A percentile compares a stretch with the other conserved stretches of the same genome.
These are phyloP conservation scores for Saccharomyces hybrid DNA, from an alignment of 1,139 yeast genomes.

Conservation along the genomic window DNA sequence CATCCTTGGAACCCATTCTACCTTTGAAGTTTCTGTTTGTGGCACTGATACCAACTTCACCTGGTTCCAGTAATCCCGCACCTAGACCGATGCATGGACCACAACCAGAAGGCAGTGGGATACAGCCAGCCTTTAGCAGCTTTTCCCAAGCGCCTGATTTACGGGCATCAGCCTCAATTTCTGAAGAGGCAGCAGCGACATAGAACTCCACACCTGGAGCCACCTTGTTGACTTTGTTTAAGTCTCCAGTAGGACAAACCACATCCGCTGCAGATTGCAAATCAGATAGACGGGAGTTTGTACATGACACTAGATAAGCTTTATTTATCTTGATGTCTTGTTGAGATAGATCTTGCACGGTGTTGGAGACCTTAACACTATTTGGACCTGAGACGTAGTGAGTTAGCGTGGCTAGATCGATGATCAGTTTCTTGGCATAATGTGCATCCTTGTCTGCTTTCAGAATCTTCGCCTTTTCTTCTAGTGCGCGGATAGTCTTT, in stretches of 20 bases:
- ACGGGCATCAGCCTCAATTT: slow-evolving; percentile 89
- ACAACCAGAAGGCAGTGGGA: slow-evolving; percentile 94
- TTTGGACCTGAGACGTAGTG: slow-evolving; percentile 96
- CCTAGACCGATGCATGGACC: slow-evolving; percentile 99
- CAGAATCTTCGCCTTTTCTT: slow-evolving; percentile 17
- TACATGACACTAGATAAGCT: slow-evolving; percentile 96
- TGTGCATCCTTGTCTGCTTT: slow-evolving; percentile 66
- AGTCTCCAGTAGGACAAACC: slow-evolving; percentile 26
- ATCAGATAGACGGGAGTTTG: slow-evolving; percentile 88
- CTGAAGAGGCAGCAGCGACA: slow-evolving; percentile 93
- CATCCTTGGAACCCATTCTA: slow-evolving; percentile 97
- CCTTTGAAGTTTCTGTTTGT: slow-evolving; percentile 98
- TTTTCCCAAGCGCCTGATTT: slow-evolving; percentile 86
- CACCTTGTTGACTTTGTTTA: slow-evolving; percentile 50
- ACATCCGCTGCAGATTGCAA: slow-evolving; percentile 91
- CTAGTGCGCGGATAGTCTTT: slow-evolving; percentile 40
- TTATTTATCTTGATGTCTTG: slow-evolving; percentile 75
- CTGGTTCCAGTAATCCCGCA: slow-evolving; percentile 83
- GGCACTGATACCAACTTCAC: slow-evolving; percentile 97
- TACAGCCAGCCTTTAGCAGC: slow-evolving; percentile 86
- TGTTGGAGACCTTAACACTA: slow-evolving; percentile 82
- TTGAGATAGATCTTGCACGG: slow-evolving; percentile 65
- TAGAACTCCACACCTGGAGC: slow-evolving; percentile 89
- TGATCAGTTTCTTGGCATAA: slow-evolving; percentile 78
- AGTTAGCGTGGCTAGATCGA: slow-evolving; percentile 77